phyloP scores from a whole-genome alignment of 1,284 basidiomycete genomes.

The Leccinum fallax region DNA sequence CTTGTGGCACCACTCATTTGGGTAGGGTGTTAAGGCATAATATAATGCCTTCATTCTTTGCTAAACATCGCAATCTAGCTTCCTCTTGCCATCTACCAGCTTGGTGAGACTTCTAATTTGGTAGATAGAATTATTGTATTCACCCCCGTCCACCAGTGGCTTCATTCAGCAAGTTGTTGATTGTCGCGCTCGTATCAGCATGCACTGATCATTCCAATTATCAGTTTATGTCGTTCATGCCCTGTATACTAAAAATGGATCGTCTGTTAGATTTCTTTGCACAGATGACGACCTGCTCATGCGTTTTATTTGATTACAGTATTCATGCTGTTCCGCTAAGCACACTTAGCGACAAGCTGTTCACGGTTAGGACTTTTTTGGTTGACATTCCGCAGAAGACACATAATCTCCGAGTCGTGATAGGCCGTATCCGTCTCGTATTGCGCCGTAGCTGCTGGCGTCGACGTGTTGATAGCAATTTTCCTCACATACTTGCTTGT shows the following conservation, averaged over 20 bases:
- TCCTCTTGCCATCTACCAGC: constrained; percentile 4
- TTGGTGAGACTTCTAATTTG: constrained; percentile 1
- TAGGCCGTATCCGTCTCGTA: constrained; percentile 2
- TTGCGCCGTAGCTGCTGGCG: neutral
- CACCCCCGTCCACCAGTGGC: neutral
- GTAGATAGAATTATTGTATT: neutral
- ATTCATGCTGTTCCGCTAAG: neutral
- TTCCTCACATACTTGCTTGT: constrained; percentile 2
- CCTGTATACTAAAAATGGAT: neutral
- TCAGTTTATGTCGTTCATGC: constrained; percentile 5
- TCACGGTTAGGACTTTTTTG: constrained; percentile 1
- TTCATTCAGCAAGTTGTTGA: neutral
- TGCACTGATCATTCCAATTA: neutral
- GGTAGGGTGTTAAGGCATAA: neutral
- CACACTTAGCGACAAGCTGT: neutral
- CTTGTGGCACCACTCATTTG: constrained; percentile 5
- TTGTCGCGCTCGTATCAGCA: neutral
- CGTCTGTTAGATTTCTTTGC: neutral
- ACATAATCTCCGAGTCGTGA: neutral
- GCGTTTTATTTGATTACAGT: neutral
- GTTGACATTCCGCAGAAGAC: too few species aligned
- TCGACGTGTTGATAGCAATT: neutral
- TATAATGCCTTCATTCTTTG: neutral
- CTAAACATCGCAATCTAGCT: neutral
- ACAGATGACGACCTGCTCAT: neutral